Percentiles rank a stretch among this genome's conserved stretches.
Conservation (phyloP, 2,329 filamentous ascomycete species). For the Aspergillus proliferans region DNA sequence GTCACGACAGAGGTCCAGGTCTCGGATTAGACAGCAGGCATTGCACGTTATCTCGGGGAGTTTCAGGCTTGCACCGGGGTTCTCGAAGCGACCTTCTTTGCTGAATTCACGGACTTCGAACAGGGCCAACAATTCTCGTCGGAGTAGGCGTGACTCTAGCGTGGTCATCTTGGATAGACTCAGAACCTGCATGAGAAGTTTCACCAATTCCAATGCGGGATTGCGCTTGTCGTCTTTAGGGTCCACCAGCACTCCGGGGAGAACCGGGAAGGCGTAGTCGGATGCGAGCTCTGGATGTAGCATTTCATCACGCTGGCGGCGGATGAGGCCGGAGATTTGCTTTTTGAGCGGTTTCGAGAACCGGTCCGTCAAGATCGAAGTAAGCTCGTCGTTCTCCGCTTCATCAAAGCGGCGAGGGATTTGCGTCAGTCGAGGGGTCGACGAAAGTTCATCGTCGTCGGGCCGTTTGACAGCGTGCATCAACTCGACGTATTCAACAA, state of each 20-base stretch:
- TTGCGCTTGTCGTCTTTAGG: constrained; percentile 57
- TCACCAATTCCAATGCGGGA: constrained; percentile 83
- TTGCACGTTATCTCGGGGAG: constrained; percentile 76
- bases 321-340: constrained; percentile 73
- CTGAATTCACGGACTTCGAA: constrained; percentile 96
- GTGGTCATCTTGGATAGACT: constrained; percentile 85
- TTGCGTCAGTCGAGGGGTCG: constrained; percentile 56
- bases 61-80: constrained; percentile 70
- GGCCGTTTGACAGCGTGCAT: constrained; percentile 85
- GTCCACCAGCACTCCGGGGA: constrained; percentile 50
- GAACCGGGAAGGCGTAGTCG: constrained; percentile 78
- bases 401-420: constrained; percentile 54
- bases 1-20: constrained; percentile 89
- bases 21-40: constrained; percentile 80
- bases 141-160: constrained; percentile 77
- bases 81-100: constrained; percentile 77
- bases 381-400: constrained; percentile 53
- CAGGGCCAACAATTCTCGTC: constrained; percentile 79
- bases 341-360: constrained; percentile 90
- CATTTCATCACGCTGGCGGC: constrained; percentile 79
- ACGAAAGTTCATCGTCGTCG: constrained; percentile 49
- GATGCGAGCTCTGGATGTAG: constrained; percentile 79
- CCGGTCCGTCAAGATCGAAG: constrained; percentile 66
- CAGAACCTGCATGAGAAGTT: constrained; percentile 85
- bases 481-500: constrained; percentile 87